Base-by-base conservation (phyloP, 805 yeast genomes). In the Ogataea populi-albae region DNA sequence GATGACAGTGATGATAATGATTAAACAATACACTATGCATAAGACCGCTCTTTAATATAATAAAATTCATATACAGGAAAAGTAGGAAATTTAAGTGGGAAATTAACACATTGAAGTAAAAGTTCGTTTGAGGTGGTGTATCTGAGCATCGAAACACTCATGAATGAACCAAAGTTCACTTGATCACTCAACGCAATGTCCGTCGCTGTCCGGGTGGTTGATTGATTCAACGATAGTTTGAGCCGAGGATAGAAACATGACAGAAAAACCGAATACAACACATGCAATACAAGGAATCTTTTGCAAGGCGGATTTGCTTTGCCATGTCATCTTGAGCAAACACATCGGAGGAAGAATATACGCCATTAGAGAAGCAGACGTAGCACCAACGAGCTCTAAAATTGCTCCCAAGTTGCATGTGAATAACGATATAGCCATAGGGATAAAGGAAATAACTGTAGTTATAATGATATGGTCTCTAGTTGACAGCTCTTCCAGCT, bases 321-420 rank as follows among this genome's bases (percentile, higher is more conserved):
- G 64, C 45, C 66, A 64, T 0, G 87, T 74, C 50, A 89, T 70
- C 43, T 81, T 77, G 42, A 87, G 58, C 50, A 73, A 84, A 50
- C 96, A 89, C 56, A 81, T 57, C 3, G 96, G 96, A 0, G 98
- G 98, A 12, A 89, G 64, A 16, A 89, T 86, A 55, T 86, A 89
- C 0, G 98, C 97, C 82, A 91, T 81, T 24, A 85, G 66, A 14
- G 95, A 86, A 0, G 97, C 97, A 0, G 95, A 83, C 0, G 95
- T 83, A 0, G 96, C 89, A 2, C 98, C 98, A 21, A 87, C 88
- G 3, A 89, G 68, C 54, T 91, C 97, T 26, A 89, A 67, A 19
- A 91, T 81, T 9, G 93, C 84, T 1, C 98, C 98, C 37, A 89
- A 67, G 46, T 88, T 86, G 54, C 96, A 89, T 0, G 96, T 86